Evolutionary conservation across 108 stramenopile genomes (phyloP).

Genomic region (Halocafeteria seosinensis): DNA sequence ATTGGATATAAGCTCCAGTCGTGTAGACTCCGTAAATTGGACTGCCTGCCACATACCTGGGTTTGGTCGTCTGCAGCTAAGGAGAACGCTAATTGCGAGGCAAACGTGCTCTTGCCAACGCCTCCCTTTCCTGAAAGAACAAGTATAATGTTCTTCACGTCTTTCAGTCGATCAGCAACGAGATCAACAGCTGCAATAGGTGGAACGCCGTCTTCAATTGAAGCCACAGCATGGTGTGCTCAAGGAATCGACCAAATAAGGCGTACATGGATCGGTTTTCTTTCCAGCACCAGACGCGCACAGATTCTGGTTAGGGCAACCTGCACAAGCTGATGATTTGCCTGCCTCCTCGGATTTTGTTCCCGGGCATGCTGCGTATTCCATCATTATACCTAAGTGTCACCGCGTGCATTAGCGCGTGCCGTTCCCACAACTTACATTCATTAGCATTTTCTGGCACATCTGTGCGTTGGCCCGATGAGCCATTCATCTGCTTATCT

Average conservation of each 20-base stretch:
- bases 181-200: slow-evolving; percentile 23
- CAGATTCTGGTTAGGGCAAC: slow-evolving; percentile 81
- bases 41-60: too few relatives aligned
- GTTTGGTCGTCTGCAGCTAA: slow-evolving; percentile 63
- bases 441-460: background rate
- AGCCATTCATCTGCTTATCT: too few relatives aligned
- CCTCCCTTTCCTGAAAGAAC: slow-evolving; percentile 95
- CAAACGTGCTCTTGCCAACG: slow-evolving; percentile 85
- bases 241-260: background rate
- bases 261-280: slow-evolving; percentile 35
- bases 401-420: background rate
- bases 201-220: background rate
- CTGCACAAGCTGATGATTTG: slow-evolving; percentile 69
- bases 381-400: slow-evolving; percentile 11
- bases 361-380: slow-evolving; percentile 70
- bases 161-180: slow-evolving; percentile 47
- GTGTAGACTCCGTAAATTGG: too few relatives aligned
- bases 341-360: slow-evolving; percentile 71
- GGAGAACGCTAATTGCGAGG: slow-evolving; percentile 74
- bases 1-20: too few relatives aligned
- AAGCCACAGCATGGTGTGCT: background rate
- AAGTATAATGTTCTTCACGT: slow-evolving; percentile 72
- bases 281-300: slow-evolving; percentile 62
- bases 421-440: background rate
- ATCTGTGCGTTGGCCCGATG: too few relatives aligned